Base-by-base conservation (phyloP, 2,329 filamentous ascomycete species). In the Colletotrichum aenigma region DNA sequence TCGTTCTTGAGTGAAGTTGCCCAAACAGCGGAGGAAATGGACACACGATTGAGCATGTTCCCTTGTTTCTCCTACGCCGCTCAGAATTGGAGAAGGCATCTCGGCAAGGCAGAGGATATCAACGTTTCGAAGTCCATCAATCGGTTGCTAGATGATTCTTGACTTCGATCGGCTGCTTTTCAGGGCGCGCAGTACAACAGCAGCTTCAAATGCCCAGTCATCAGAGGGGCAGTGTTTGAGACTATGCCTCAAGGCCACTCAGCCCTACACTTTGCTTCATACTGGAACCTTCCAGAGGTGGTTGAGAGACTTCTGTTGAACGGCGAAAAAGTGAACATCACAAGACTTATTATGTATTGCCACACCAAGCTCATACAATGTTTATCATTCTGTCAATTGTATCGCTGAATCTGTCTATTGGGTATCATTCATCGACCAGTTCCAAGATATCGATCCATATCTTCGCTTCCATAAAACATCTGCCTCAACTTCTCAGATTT, bases 401-500 rank as follows among this genome's bases (percentile, higher is more conserved):
- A 4, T 38, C 26, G n/a, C 24, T 13, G 24, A 36, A 1, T 26
- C 10, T 30, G 21, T 48, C n/a, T 24, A 48, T 21, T 52, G 74
- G 64, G 67, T 67, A 71, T 75, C 71, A 21, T 26, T 65, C 43
- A 61, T 66, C 16, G 76, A 16, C 77, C 75, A 3, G 60, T 28
- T 15, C 92, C 90, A 21, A 97, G 84, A 82, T 97, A 97, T 81
- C 89, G 91, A 80, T 96, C 91, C 70, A 97, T 86, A 78, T 96
- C 94, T n/a, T 94, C 90, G 78, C 91, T 93, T 24, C 91, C 89
- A 84, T 94, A 96, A 77, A 98, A 94, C 85, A 94, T 89, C 79
- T 91, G 88, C 78, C 92, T 89, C 75, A 98, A 82, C 80, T 86
- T 91, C 75, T 94, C 91, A 21, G 89, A 88, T 76, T 88, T 92